Evolutionary conservation across 208 protist genomes (phyloP), one percentile per base, ranked within the genome.

Genomic region (Wallacemonas collosoma): DNA sequence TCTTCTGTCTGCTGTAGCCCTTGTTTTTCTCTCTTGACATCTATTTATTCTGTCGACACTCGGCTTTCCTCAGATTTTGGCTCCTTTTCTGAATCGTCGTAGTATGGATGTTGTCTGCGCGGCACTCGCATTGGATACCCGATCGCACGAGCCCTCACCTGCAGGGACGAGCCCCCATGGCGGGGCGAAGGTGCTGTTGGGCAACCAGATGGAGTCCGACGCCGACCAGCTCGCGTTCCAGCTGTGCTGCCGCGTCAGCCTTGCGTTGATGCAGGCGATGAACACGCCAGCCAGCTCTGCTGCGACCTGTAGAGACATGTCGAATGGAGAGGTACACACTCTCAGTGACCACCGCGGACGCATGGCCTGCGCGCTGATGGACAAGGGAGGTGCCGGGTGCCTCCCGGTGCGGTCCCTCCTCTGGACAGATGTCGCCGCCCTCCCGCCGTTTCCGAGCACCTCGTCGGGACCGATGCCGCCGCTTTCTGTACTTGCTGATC

Each of bases 31-130:
- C 26, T 26, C 26, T 26, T 26, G 26, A 26, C 26, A 26, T 26
- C 26, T 26, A 26, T 26, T 26, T 26, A 26, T 26, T 26, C 26
- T 26, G 26, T 26, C 26, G 26, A 26, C 26, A 26, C 26, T 26
- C 26, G 26, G 26, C 26, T 26, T 26, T 26, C 26, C 26, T 26
- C 26, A 26, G 26, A 26, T 26, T 26, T 26, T 26, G 26, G 26
- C 26, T 26, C 26, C 26, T 26, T 26, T 26, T 26, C 26, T 11
- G 55, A 9, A 35, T 9, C 15, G 8, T 7, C 17, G 57, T 44
- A 38, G 5, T 6, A 65, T 65, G 60, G 60, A 65, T 51, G 60
- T 65, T 3, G n/a, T 65, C 60, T 65, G 60, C 36, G 60, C 60
- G 12, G 60, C 60, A 7, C 17, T 65, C 4, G 40, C 0, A 62